A percentile compares a stretch with the other conserved stretches of the same genome.
phyloP scores from a whole-genome alignment of 2,329 filamentous ascomycete genomes.

The Penicillium sp. region DNA sequence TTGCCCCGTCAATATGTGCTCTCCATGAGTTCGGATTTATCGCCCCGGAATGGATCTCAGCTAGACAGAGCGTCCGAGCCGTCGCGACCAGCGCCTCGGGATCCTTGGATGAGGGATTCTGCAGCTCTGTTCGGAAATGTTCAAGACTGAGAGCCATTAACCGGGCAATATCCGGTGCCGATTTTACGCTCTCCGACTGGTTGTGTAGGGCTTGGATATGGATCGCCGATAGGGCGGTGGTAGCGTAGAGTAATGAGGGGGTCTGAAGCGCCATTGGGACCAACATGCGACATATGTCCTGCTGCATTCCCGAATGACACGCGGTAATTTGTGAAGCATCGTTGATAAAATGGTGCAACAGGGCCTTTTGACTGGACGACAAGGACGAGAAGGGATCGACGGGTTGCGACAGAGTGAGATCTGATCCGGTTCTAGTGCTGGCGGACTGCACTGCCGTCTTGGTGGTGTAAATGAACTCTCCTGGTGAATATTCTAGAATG shows the following conservation, averaged over 20 bases:
- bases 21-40: constrained; percentile 43
- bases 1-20: constrained; percentile 44
- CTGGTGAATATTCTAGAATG: constrained; percentile 36
- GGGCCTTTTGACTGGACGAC: constrained; percentile 33
- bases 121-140: constrained; percentile 41
- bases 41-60: constrained; percentile 43
- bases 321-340: constrained; percentile 44
- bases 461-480: constrained; percentile 41
- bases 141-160: constrained; percentile 43
- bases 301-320: constrained; percentile 41
- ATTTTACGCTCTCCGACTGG: constrained; percentile 36
- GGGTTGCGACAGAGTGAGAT: constrained; percentile 26
- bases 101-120: constrained; percentile 29
- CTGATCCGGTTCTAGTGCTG: constrained; percentile 11
- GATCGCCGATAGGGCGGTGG: constrained; percentile 43
- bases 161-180: constrained; percentile 37
- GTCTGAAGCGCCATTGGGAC: constrained; percentile 46
- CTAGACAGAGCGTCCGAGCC: constrained; percentile 43
- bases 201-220: constrained; percentile 40
- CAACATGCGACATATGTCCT: constrained; percentile 43
- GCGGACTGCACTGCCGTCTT: constrained; percentile 20
- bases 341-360: constrained; percentile 43
- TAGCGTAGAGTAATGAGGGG: constrained; percentile 44
- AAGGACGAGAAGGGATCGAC: constrained; percentile 41
- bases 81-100: constrained; percentile 42